These are phyloP conservation scores for Eremochloa ophiuroides DNA, from an alignment of 176 grass and related monocot species.

Conservation along the genomic window DNA sequence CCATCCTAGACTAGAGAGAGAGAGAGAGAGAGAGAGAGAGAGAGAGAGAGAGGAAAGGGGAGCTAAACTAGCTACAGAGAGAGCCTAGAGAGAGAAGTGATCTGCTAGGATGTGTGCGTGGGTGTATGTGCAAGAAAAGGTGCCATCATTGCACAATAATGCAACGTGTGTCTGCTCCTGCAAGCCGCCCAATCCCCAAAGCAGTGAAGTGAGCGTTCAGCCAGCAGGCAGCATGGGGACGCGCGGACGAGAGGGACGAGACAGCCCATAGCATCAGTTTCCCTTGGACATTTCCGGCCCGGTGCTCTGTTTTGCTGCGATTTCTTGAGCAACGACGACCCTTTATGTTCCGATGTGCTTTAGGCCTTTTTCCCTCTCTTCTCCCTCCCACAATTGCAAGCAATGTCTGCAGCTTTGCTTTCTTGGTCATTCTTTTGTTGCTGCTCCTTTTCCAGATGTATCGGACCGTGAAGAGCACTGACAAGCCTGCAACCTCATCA, in stretches of 20 bases:
- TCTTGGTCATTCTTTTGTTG: constrained; percentile 31
- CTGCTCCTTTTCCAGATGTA: constrained; percentile 52
- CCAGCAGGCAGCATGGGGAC: background rate
- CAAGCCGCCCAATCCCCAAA: constrained; percentile 31
- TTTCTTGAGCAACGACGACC: constrained; percentile 7
- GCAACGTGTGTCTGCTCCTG: constrained; percentile 27
- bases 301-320: constrained; percentile 19
- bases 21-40: background rate
- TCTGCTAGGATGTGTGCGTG: background rate
- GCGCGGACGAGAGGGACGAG: background rate
- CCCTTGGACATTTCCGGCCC: constrained; percentile 6
- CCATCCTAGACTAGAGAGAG: background rate
- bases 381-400: background rate
- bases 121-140: constrained; percentile 34
- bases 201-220: background rate
- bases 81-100: constrained; percentile 18
- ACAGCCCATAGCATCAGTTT: background rate
- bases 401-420: constrained; percentile 36
- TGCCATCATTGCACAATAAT: constrained; percentile 63
- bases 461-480: constrained; percentile 80
- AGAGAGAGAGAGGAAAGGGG: constrained; percentile 1
- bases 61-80: background rate
- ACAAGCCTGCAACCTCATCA: constrained; percentile 76
- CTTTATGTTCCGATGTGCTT: background rate
- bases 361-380: background rate